Conservation (phyloP, 148 eudicot genomes). For the Vaccinium macrocarpon region DNA sequence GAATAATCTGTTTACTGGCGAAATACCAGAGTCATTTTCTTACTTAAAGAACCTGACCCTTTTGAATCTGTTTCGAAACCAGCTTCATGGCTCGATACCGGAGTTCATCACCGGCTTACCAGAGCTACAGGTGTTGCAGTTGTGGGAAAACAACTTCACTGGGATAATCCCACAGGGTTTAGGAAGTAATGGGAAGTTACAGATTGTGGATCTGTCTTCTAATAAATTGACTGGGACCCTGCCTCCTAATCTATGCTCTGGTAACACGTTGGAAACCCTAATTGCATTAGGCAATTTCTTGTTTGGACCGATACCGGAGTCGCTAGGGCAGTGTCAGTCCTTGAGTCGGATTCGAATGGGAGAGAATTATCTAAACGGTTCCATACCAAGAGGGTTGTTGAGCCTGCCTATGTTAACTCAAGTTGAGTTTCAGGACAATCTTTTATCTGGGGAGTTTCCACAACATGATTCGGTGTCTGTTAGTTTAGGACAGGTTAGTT, state of each 20-base stretch:
- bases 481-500: slow-evolving; percentile 68
- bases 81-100: slow-evolving; percentile 80
- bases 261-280: slow-evolving; percentile 56
- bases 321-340: slow-evolving; percentile 64
- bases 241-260: slow-evolving; percentile 63
- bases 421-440: slow-evolving; percentile 84
- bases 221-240: slow-evolving; percentile 78
- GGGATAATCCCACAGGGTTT: slow-evolving; percentile 62
- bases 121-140: slow-evolving; percentile 67
- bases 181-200: slow-evolving; percentile 60
- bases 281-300: slow-evolving; percentile 72
- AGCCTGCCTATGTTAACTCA: slow-evolving; percentile 69
- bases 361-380: slow-evolving; percentile 82
- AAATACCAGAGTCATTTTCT: slow-evolving; percentile 56
- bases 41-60: slow-evolving; percentile 63
- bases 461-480: slow-evolving; percentile 43
- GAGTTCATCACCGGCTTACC: slow-evolving; percentile 80
- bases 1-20: slow-evolving; percentile 65
- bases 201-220: slow-evolving; percentile 72
- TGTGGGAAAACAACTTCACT: slow-evolving; percentile 95
- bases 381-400: slow-evolving; percentile 77
- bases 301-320: slow-evolving; percentile 77
- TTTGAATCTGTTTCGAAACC: slow-evolving; percentile 70
- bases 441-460: slow-evolving; percentile 74
- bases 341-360: slow-evolving; percentile 77